Percentiles rank a stretch among this genome's conserved stretches.
These are phyloP conservation scores for Nitzschia palea DNA, from an alignment of 108 stramenopile genomes.

Conservation along the genomic window DNA sequence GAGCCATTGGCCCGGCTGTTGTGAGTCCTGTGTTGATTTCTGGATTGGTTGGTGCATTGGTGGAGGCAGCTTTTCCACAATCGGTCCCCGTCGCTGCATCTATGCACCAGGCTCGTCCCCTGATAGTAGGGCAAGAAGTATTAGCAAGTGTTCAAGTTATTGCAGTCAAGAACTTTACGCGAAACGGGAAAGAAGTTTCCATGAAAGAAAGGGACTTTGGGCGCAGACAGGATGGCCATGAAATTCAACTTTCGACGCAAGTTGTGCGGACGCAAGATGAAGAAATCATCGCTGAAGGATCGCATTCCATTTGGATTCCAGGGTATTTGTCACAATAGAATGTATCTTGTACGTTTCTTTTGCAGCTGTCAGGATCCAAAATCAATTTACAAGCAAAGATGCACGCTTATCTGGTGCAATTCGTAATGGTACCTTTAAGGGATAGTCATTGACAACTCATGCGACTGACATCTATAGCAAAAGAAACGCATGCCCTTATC, in stretches of 20 bases:
- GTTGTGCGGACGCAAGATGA: constrained; percentile 46
- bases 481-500: too few species aligned
- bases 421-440: too few species aligned
- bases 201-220: constrained; percentile 7
- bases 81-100: constrained; percentile 22
- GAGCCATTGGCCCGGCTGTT: constrained; percentile 57
- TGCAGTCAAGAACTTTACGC: constrained; percentile 4
- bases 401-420: too few species aligned
- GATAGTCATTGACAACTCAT: too few species aligned
- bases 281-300: constrained; percentile 40
- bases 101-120: constrained; percentile 39
- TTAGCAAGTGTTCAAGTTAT: constrained; percentile 30
- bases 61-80: constrained; percentile 52
- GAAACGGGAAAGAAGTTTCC: background rate
- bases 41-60: constrained; percentile 52
- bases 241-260: constrained; percentile 37
- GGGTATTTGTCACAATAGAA: constrained; percentile 28
- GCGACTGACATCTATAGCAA: too few species aligned
- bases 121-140: constrained; percentile 51
- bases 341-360: too few species aligned
- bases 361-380: too few species aligned
- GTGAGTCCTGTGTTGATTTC: constrained; percentile 42
- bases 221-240: constrained; percentile 29
- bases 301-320: constrained; percentile 52
- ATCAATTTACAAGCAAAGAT: too few species aligned